These are phyloP conservation scores for Phylloboletellus chloephorus DNA, from an alignment of 1,284 basidiomycete genomes.

Conservation along the genomic window DNA sequence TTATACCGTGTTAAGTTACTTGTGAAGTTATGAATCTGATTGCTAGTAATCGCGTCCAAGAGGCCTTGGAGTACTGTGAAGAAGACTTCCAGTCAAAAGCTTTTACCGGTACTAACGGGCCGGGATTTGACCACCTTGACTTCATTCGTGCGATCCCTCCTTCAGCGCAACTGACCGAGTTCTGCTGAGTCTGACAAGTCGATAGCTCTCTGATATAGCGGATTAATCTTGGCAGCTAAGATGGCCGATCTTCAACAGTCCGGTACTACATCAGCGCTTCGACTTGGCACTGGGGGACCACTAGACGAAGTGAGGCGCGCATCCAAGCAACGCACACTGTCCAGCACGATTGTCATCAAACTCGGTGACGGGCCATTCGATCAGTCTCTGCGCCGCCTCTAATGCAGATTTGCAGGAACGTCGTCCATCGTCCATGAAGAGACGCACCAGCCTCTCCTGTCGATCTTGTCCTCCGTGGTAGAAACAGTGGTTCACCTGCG, in stretches of 20 bases:
- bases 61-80: no score
- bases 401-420: slow-evolving; percentile 55
- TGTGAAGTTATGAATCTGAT: no score
- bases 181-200: no score
- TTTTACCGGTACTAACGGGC: no score
- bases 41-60: no score
- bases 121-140: no score
- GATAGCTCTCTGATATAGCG: no score
- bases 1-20: no score
- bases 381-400: neutral
- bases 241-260: slow-evolving; percentile 15
- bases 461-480: slow-evolving; percentile 86
- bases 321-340: slow-evolving; percentile 27
- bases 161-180: no score
- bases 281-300: neutral
- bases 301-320: slow-evolving; percentile 16
- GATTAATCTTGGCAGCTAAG: no score
- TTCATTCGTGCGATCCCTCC: no score
- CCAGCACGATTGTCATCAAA: slow-evolving; percentile 80
- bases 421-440: slow-evolving; percentile 92
- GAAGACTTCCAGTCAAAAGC: no score
- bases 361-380: slow-evolving; percentile 46
- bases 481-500: slow-evolving; percentile 85
- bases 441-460: slow-evolving; percentile 85
- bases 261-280: slow-evolving; percentile 4